Base-by-base conservation (phyloP, 352 stramenopile genomes). In the Phytophthora kernoviae region DNA sequence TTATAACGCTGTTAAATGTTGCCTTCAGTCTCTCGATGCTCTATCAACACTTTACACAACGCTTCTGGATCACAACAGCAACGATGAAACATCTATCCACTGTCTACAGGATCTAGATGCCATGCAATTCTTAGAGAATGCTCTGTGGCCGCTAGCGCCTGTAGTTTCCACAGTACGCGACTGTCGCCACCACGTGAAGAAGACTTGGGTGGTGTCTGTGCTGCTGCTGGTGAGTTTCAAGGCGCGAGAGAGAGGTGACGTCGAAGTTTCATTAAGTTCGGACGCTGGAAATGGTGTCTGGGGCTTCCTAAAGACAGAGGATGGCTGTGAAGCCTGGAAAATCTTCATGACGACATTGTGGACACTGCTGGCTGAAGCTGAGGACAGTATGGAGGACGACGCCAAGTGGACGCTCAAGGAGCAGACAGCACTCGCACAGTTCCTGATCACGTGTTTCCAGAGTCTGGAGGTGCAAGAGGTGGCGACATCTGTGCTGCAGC, bases 391-490 rank as follows among this genome's bases (percentile, higher is more conserved):
- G 37, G 41, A 60, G 22, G 40, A 68, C 21, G 50, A 68, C 21
- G 40, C 64, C 56, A 74, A 73, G 55, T 85, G 75, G 68, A 73
- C 73, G 32, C 47, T 87, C 12, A 68, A 68, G 34, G 82, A 94
- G 55, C 75, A 81, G 45, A 76, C 66, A 9, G 59, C 65, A 24
- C 51, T 94, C 4, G 64, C 78, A 12, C 81, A 88, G 37, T 90
- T 93, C 50, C 62, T 93, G 10, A 73, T 78, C 24, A 50, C 69
- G 24, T 84, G 78, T 65, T 91, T 87, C 49, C 70, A 75, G 33
- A 81, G 71, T 37, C 62, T 91, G 2, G 79, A 93, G 0, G 58
- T 89, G n/a, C 50, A 62, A 22, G 58, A 67, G 4, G 66, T 93
- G 20, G 79, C 79, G 20, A 65, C 68, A 34, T 78, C 62, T 9